Percentiles rank a stretch among this genome's conserved stretches.
Conservation (phyloP, 2,329 filamentous ascomycete species). For the Xylariaceae sp. region DNA sequence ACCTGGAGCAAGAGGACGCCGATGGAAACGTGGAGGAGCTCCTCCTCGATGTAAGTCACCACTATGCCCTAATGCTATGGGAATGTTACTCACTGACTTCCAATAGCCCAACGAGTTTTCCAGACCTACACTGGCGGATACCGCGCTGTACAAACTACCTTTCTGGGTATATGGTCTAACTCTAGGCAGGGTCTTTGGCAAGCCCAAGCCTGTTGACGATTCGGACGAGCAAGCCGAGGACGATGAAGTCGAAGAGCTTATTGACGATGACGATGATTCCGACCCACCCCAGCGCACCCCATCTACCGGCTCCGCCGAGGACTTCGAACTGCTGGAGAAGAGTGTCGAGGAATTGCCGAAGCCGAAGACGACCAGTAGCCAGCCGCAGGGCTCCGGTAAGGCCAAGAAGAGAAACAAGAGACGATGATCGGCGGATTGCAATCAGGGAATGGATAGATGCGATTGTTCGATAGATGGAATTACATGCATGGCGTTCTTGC, state of each 20-base stretch:
- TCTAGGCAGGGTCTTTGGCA: slow-evolving; percentile 52
- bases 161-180: slow-evolving; percentile 68
- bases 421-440: slow-evolving; percentile 41
- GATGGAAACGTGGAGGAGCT: slow-evolving; percentile 83
- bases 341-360: slow-evolving; percentile 58
- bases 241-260: slow-evolving; percentile 41
- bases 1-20: slow-evolving; percentile 87
- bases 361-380: slow-evolving; percentile 52
- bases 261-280: slow-evolving; percentile 46
- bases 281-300: slow-evolving; percentile 55
- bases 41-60: slow-evolving; percentile 77
- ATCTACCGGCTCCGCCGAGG: slow-evolving; percentile 61
- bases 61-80: neutral
- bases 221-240: slow-evolving; percentile 41
- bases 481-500: neutral
- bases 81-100: slow-evolving; percentile 22
- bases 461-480: neutral
- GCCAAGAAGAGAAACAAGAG: slow-evolving; percentile 60
- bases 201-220: slow-evolving; percentile 32
- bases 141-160: slow-evolving; percentile 79
- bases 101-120: slow-evolving; percentile 75
- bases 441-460: neutral
- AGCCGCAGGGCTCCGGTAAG: slow-evolving; percentile 47
- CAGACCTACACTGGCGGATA: slow-evolving; percentile 77
- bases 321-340: slow-evolving; percentile 67